Percentiles rank a stretch among this genome's conserved stretches.
These are phyloP conservation scores for Pulveroboletus sp. DNA, from an alignment of 768 basidiomycete genomes.

Conservation along the genomic window DNA sequence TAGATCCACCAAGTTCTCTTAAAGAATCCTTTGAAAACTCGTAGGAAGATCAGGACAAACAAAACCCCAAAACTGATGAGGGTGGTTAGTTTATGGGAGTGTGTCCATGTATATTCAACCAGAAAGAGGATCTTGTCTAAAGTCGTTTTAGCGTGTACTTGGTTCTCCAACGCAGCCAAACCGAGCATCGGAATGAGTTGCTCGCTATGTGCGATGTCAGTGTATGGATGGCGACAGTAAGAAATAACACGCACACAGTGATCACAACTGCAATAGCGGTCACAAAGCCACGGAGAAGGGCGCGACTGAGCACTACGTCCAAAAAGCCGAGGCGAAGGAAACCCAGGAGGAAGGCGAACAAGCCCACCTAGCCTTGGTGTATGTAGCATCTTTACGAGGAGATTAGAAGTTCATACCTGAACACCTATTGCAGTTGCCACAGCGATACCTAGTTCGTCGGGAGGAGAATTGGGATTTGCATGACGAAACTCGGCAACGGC, in stretches of 20 bases:
- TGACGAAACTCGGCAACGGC: slow-evolving; percentile 69
- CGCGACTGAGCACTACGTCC: slow-evolving; percentile 88
- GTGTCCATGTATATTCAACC: slow-evolving; percentile 47
- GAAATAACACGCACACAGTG: slow-evolving; percentile 52
- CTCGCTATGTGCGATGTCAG: slow-evolving; percentile 42
- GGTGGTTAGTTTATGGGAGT: slow-evolving; percentile 64
- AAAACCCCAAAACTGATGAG: slow-evolving; percentile 72
- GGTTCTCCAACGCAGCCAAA: slow-evolving; percentile 50
- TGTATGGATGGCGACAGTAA: neutral
- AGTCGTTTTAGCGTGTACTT: slow-evolving; percentile 59
- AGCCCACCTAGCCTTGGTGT: slow-evolving; percentile 51
- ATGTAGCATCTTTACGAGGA: neutral
- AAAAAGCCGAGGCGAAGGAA: slow-evolving; percentile 88
- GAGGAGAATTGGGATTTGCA: slow-evolving; percentile 32
- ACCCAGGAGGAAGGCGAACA: slow-evolving; percentile 82
- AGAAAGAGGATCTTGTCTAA: slow-evolving; percentile 78
- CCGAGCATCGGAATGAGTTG: slow-evolving; percentile 91
- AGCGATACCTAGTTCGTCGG: slow-evolving; percentile 54
- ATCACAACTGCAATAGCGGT: slow-evolving; percentile 84
- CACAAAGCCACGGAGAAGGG: slow-evolving; percentile 83
- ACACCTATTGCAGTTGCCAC: slow-evolving; percentile 80
- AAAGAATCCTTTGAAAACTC: slow-evolving; percentile 54
- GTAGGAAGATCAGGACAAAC: slow-evolving; percentile 54
- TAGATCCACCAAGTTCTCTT: slow-evolving; percentile 66
- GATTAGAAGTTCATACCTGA: slow-evolving; percentile 46